Base-by-base conservation (phyloP, 441 rosid species). In the Adansonia gregorii region DNA sequence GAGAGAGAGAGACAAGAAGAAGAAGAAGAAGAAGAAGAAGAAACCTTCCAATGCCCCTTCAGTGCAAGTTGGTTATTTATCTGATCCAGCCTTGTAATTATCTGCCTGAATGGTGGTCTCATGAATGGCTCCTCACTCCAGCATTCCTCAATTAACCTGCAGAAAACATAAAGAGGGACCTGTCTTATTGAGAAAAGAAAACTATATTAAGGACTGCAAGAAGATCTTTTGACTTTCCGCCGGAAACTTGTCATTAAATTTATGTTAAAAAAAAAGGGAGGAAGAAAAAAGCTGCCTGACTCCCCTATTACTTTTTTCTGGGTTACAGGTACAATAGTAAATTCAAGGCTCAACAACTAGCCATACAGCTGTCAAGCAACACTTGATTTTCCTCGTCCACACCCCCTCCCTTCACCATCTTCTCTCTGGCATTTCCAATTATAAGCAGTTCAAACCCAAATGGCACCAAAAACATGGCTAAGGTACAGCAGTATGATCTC, bases 81-180 rank as follows among this genome's bases (percentile, higher is more conserved):
- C 66, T 73, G 27, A 78, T 91, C 93, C 87, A 91, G 85, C 67
- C 80, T 74, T 75, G 31, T 56, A 48, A 92, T 89, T 79, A 92
- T 90, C 80, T 87, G 85, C 82, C 85, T 59, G 82, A 92, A 91
- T 39, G 88, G 82, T 31, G 97, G 97, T 83, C 97, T 91, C 82
- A 72, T 84, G 65, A 77, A 83, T 78, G 94, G 88, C 71, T 89
- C 91, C 67, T 72, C 83, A 65, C 84, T 86, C 97, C 97, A 92
- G 74, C 95, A 92, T 65, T 89, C 86, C 82, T 88, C 82, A 51
- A 91, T 91, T 78, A 92, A 81, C 83, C 97, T 92, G 81, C 17
- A 68, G 72, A 52, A 27, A 54, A 35, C 63, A 10, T 15, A 27
- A 63, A 58, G 15, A 51, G 8, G 8, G 58, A 15, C 24, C 6